A percentile compares a stretch with the other conserved stretches of the same genome.
Evolutionary conservation across 2,329 filamentous ascomycete species (phyloP).

Genomic region (Epichloe elymi): DNA sequence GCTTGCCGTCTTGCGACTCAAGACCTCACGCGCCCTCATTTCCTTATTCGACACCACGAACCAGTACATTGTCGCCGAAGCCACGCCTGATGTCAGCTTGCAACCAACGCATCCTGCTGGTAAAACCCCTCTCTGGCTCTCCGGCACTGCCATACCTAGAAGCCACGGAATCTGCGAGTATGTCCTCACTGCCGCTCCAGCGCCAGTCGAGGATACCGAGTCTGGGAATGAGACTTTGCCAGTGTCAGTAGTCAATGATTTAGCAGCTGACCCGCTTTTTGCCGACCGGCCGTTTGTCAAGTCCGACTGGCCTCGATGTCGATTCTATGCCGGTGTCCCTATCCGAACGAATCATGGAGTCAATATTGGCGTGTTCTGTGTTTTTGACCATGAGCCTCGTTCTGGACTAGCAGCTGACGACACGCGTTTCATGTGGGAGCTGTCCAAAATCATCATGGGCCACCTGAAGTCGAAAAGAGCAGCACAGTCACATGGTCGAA

Average conservation of each 20-base stretch:
- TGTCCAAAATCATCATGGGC: slow-evolving; percentile 16
- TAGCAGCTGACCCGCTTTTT: slow-evolving; percentile 15
- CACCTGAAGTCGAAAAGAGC: slow-evolving; percentile 17
- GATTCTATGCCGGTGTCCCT: slow-evolving; percentile 23
- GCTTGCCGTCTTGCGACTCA: slow-evolving; percentile 28
- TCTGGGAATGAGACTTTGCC: not conserved
- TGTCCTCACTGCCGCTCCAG: not conserved
- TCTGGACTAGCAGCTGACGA: slow-evolving; percentile 11
- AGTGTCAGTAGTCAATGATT: not conserved
- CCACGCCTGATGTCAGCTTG: slow-evolving; percentile 16
- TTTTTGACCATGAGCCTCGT: slow-evolving; percentile 8
- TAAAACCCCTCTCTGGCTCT: slow-evolving; percentile 8
- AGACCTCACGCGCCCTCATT: slow-evolving; percentile 27
- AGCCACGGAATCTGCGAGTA: slow-evolving; percentile 7
- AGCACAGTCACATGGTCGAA: slow-evolving; percentile 12
- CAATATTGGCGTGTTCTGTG: slow-evolving; percentile 22
- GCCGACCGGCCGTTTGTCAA: slow-evolving; percentile 9
- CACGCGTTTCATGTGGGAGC: slow-evolving; percentile 9
- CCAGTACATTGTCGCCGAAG: slow-evolving; percentile 35
- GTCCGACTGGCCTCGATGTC: slow-evolving; percentile 7
- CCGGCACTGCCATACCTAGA: slow-evolving; percentile 12
- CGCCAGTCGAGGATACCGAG: not conserved
- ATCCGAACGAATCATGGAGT: slow-evolving; percentile 19
- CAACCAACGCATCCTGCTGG: not conserved
- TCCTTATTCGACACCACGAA: slow-evolving; percentile 32